phyloP scores from a whole-genome alignment of 371 early-diverging fungal species.

The Entomophthora muscae region DNA sequence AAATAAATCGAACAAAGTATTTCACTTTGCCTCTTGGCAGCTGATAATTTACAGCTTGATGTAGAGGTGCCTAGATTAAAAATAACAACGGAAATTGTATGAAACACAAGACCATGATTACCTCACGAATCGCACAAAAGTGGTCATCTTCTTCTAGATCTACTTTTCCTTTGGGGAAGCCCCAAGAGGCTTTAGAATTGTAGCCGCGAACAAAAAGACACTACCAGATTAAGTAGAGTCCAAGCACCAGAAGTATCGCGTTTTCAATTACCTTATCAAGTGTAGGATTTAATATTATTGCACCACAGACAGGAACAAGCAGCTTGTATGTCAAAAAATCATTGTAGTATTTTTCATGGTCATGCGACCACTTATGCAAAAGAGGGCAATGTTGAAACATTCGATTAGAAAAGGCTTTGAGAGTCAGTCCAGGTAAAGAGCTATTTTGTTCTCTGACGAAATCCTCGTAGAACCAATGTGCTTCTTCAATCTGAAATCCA shows the following conservation, averaged over 20 bases:
- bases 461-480: constrained; percentile 99
- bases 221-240: constrained; percentile 14
- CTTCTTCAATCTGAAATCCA: constrained; percentile 98
- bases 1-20: too few relatives aligned
- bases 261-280: constrained; percentile 52
- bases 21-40: too few relatives aligned
- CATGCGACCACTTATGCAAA: constrained; percentile 66
- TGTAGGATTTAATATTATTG: constrained; percentile 79
- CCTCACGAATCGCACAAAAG: constrained; percentile 92
- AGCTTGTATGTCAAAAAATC: constrained; percentile 94
- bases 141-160: constrained; percentile 86
- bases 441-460: constrained; percentile 77
- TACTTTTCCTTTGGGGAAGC: constrained; percentile 99
- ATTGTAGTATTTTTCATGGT: constrained; percentile 69
- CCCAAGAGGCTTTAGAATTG: constrained; percentile 74
- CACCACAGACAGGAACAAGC: constrained; percentile 97
- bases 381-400: constrained; percentile 79
- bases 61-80: too few relatives aligned
- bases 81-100: too few relatives aligned
- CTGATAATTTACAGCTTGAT: too few relatives aligned
- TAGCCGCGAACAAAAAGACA: constrained; percentile 82
- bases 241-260: constrained; percentile 2
- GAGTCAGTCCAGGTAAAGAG: constrained; percentile 50
- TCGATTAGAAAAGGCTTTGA: constrained; percentile 56
- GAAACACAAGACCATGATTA: too few relatives aligned